Conservation (phyloP, 306 rosid species). For the Comarum palustre region DNA sequence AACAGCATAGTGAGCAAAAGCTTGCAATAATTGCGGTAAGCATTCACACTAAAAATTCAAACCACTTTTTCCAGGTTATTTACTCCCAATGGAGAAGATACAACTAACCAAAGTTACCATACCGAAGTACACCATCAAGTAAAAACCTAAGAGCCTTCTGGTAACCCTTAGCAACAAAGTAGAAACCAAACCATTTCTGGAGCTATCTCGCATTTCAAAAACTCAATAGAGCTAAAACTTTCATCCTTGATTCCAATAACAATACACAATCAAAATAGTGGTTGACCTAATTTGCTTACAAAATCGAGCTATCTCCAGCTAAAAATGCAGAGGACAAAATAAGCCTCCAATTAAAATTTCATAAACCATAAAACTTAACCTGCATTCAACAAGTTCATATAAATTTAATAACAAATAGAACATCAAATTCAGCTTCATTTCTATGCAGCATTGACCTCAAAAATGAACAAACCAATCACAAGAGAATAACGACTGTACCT, state of each 20-base stretch:
- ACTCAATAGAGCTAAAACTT: not conserved
- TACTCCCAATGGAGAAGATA: not conserved
- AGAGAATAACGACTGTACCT: constrained; percentile 42
- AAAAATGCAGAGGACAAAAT: too few relatives aligned
- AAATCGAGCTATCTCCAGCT: not conserved
- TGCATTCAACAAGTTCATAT: constrained; percentile 6
- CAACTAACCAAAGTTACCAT: not conserved
- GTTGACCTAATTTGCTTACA: not conserved
- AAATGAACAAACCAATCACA: constrained; percentile 2
- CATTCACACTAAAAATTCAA: not conserved
- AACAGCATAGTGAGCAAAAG: constrained; percentile 1
- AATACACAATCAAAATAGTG: not conserved
- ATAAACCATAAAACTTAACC: not conserved
- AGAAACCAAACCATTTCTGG: constrained; percentile 8
- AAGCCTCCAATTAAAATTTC: not conserved
- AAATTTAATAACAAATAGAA: constrained; percentile 8
- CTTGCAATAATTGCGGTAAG: not conserved
- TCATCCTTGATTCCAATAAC: not conserved
- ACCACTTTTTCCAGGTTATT: not conserved
- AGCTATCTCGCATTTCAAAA: constrained; percentile 4
- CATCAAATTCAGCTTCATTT: not conserved
- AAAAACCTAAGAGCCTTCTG: constrained; percentile 14
- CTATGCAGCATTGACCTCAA: not conserved
- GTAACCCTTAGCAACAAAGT: constrained; percentile 16
- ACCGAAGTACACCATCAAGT: not conserved